Conservation (phyloP, 2,329 filamentous ascomycete genomes). For the Zymoseptoria pseudotritici region DNA sequence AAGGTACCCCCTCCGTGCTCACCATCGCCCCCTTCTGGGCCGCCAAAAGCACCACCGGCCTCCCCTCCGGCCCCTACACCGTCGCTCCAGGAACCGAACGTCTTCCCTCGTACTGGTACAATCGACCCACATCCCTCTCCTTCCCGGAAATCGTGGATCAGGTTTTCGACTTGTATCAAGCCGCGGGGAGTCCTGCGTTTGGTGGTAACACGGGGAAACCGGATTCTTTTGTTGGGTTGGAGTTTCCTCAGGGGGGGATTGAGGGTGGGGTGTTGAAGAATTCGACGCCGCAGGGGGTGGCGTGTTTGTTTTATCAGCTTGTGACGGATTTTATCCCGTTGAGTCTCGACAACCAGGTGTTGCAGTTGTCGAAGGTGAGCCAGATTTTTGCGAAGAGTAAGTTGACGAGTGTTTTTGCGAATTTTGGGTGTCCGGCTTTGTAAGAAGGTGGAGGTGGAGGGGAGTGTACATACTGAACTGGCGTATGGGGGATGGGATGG, state of each 20-base stretch:
- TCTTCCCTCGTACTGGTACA: not conserved
- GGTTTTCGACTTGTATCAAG: not conserved
- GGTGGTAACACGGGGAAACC: conserved; percentile 37
- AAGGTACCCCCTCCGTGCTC: not conserved
- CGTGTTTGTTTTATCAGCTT: not conserved
- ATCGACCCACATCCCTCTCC: not conserved
- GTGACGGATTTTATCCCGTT: not conserved
- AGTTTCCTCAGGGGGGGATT: not conserved
- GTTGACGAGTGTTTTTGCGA: not conserved
- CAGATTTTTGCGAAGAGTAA: not conserved
- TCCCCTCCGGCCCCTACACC: not conserved
- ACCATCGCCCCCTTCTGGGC: not conserved
- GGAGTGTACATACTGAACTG: too few species aligned
- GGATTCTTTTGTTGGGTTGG: not conserved
- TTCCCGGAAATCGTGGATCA: not conserved
- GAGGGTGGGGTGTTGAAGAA: not conserved
- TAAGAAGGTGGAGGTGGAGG: not conserved
- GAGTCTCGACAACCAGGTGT: not conserved
- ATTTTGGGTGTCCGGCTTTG: not conserved
- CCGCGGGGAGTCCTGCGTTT: conserved; percentile 22
- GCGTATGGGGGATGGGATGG: too few species aligned
- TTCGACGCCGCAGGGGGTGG: not conserved
- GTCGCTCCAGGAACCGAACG: not conserved
- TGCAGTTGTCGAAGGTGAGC: not conserved
- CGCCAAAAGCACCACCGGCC: not conserved